phyloP scores from a whole-genome alignment of 495 filamentous ascomycete species.

The Aspergillus coremiiformis region DNA sequence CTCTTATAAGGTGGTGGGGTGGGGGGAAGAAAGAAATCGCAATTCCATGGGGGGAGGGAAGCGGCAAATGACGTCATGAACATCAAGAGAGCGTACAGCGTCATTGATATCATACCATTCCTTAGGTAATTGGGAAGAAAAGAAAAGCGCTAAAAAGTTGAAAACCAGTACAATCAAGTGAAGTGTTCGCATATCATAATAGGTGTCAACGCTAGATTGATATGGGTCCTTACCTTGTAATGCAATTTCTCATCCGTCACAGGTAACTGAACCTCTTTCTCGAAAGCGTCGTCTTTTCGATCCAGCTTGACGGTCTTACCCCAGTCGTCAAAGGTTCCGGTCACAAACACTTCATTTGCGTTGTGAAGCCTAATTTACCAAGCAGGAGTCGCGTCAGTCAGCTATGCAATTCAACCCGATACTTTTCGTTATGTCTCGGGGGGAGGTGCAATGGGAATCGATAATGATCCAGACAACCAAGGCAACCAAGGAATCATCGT shows the following conservation, averaged over 20 bases:
- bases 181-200: too few species aligned
- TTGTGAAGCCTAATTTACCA: constrained; percentile 54
- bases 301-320: constrained; percentile 72
- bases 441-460: too few species aligned
- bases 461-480: not conserved
- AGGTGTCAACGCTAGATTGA: too few species aligned
- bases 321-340: constrained; percentile 95
- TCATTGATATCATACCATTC: constrained; percentile 17
- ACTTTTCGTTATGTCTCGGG: too few species aligned
- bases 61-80: constrained; percentile 28
- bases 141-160: not conserved
- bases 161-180: too few species aligned
- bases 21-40: not conserved
- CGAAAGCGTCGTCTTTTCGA: constrained; percentile 59
- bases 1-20: constrained; percentile 18
- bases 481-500: too few species aligned
- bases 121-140: not conserved
- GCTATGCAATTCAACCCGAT: constrained; percentile 20
- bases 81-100: constrained; percentile 12
- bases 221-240: constrained; percentile 80
- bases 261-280: constrained; percentile 70
- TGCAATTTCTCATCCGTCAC: constrained; percentile 56
- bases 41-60: constrained; percentile 3
- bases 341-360: constrained; percentile 85
- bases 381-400: constrained; percentile 26